A percentile compares a stretch with the other conserved stretches of the same genome.
phyloP scores from a whole-genome alignment of 2,329 filamentous ascomycete species.

The Alternaria rosae region DNA sequence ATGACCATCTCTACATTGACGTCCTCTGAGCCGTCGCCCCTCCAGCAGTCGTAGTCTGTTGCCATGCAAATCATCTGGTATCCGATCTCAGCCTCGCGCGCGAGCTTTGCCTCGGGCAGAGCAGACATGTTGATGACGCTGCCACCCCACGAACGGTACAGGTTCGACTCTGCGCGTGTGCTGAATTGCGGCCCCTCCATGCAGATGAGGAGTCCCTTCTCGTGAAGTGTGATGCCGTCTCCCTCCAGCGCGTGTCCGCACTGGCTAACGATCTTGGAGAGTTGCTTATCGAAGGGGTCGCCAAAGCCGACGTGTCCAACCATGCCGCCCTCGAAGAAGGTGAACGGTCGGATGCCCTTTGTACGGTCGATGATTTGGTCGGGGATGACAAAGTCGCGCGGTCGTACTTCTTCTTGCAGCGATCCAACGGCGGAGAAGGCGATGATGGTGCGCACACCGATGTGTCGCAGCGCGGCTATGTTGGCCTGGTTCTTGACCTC shows the following conservation, averaged over 20 bases:
- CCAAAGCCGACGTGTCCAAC: slow-evolving; percentile 96
- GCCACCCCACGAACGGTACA: slow-evolving; percentile 94
- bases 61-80: slow-evolving; percentile 99
- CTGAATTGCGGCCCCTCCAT: slow-evolving; percentile 99
- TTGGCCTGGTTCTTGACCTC: slow-evolving; percentile 96
- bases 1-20: slow-evolving; percentile 98
- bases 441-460: slow-evolving; percentile 90
- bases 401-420: slow-evolving; percentile 89
- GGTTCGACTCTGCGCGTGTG: slow-evolving; percentile 91
- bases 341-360: slow-evolving; percentile 92
- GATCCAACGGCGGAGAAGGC: slow-evolving; percentile 96
- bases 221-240: slow-evolving; percentile 84
- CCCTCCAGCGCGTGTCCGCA: slow-evolving; percentile 82
- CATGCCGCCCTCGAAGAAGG: slow-evolving; percentile 91
- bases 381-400: slow-evolving; percentile 94
- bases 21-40: slow-evolving; percentile 72
- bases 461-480: slow-evolving; percentile 91
- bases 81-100: slow-evolving; percentile 91
- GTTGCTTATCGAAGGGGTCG: slow-evolving; percentile 85
- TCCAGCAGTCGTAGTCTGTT: slow-evolving; percentile 99
- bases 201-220: slow-evolving; percentile 84
- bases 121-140: slow-evolving; percentile 98
- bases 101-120: slow-evolving; percentile 94
- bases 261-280: slow-evolving; percentile 77
- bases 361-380: slow-evolving; percentile 98